Base-by-base conservation (phyloP, 2,329 filamentous ascomycete genomes). In the Monilinia polystroma region DNA sequence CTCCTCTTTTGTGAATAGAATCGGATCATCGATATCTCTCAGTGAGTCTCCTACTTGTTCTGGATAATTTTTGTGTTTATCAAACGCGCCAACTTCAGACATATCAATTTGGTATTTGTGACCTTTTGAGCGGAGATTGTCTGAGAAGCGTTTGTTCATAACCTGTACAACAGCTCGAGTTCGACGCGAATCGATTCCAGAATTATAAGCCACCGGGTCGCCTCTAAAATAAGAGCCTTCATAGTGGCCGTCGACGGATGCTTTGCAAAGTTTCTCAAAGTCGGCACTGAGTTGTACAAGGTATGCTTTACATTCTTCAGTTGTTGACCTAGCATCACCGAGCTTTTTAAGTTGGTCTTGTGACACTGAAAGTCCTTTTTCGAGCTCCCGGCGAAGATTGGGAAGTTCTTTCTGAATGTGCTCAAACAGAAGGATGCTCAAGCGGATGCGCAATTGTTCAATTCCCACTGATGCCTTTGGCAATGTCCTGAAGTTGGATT, bases 371-470 rank as follows among this genome's bases (percentile, higher is more conserved):
- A 71, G 23, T 18, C 60, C 54, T 0, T 49, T 66, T 23, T 72
- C 73, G 6, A 73, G 70, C 23, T 73, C 74, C 26, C 66, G 64
- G 1, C 64, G 70, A 29, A 73, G 68, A 18, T 72, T 68, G 4
- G 75, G 73, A 10, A 78, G 68, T 20, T 77, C 73, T 47, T 69
- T 59, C 63, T 76, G 75, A 8, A 78, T 68, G 53, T 78, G 76
- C 29, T 77, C 71, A 45, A 75, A 75, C 5, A 77, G 66, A 0
- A 76, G 63, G 4, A 43, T 14, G 41, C 73, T 73, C 10, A 77
- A 65, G 3, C 74, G 72, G 16, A 14, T 60, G 35, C 72, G 66
- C 6, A 77, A 60, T 1, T 68, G 18, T 20, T 71, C 72, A n/a
- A 76, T 73, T 8, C 75, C 76, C 3, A 74, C 56, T 29, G 45